Conservation (phyloP, 2,329 filamentous ascomycete genomes). For the Trichoderma pleuroti region DNA sequence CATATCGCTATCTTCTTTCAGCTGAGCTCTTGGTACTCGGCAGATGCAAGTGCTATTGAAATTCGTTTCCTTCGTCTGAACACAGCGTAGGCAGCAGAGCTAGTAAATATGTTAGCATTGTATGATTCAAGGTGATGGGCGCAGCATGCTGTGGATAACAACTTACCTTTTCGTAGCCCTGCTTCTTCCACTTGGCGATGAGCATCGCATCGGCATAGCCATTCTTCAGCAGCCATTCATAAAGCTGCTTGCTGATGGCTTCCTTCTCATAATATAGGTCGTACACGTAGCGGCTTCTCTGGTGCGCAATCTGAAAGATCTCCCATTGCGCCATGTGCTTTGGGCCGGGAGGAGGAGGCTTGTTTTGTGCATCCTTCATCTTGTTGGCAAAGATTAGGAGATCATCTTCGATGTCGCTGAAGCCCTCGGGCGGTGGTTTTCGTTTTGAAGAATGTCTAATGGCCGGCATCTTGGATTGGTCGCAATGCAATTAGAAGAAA, state of each 20-base stretch:
- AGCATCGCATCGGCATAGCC: constrained; percentile 90
- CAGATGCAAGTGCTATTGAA: constrained; percentile 98
- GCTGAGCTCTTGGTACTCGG: constrained; percentile 80
- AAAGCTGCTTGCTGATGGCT: constrained; percentile 85
- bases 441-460: constrained; percentile 71
- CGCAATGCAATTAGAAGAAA: background rate
- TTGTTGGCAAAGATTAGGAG: constrained; percentile 83
- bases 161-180: constrained; percentile 91
- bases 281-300: constrained; percentile 89
- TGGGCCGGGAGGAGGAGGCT: constrained; percentile 71
- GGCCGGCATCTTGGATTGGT: constrained; percentile 62
- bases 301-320: constrained; percentile 95
- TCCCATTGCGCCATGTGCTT: constrained; percentile 95
- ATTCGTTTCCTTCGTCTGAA: constrained; percentile 99
- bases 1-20: constrained; percentile 87
- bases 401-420: constrained; percentile 83
- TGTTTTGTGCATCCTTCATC: constrained; percentile 94
- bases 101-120: constrained; percentile 39
- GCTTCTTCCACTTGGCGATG: constrained; percentile 99
- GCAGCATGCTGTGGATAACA: background rate
- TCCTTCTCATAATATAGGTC: constrained; percentile 98
- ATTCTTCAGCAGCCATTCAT: constrained; percentile 97
- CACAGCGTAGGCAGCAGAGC: constrained; percentile 91
- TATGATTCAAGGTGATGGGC: background rate
- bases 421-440: constrained; percentile 81